These are phyloP conservation scores for Trichoderma orchidacearum DNA, from an alignment of 495 filamentous ascomycete genomes.

Conservation along the genomic window DNA sequence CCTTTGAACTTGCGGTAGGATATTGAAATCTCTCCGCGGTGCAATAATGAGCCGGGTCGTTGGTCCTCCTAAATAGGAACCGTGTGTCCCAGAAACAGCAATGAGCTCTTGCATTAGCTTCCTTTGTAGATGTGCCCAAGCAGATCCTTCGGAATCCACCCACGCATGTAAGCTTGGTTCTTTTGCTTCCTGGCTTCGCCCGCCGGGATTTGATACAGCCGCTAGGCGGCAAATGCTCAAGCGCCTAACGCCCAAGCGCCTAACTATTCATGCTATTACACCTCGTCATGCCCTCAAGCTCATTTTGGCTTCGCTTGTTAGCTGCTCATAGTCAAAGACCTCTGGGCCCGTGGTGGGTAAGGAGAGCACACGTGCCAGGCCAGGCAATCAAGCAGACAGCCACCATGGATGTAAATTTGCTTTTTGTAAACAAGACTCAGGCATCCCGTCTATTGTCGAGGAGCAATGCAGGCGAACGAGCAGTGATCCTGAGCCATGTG, in stretches of 20 bases:
- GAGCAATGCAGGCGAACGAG: not conserved
- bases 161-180: not conserved
- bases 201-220: not conserved
- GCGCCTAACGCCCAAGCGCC: not conserved
- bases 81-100: not conserved
- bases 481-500: not conserved
- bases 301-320: not conserved
- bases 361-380: not conserved
- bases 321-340: too few species aligned
- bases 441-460: not conserved
- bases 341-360: not conserved
- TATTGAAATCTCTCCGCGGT: not conserved
- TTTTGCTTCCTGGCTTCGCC: not conserved
- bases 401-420: not conserved
- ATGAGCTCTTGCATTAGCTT: not conserved
- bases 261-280: not conserved
- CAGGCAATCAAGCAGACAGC: not conserved
- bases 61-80: not conserved
- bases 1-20: too few species aligned
- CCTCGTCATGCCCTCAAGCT: not conserved
- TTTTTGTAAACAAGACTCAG: not conserved
- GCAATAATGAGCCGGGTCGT: not conserved
- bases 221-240: not conserved
- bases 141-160: not conserved
- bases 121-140: not conserved